phyloP scores from a whole-genome alignment of 768 basidiomycete species.

The Rubroboletus pulcherrimus region DNA sequence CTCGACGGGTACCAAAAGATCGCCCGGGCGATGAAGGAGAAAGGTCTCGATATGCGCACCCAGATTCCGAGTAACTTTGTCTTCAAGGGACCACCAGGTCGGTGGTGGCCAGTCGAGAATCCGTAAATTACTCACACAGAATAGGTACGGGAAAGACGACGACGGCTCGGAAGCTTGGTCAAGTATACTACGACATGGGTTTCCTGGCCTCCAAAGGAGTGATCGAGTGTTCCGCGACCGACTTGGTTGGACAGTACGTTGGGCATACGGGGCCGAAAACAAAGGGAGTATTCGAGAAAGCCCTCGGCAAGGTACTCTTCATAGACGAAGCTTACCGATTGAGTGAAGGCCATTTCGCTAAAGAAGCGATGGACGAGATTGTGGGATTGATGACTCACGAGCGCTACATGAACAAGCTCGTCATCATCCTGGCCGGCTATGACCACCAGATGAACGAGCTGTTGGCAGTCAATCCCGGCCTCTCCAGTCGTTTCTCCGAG shows the following conservation, averaged over 20 bases:
- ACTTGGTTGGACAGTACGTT: constrained; percentile 67
- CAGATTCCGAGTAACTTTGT: constrained; percentile 61
- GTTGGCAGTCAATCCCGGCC: constrained; percentile 55
- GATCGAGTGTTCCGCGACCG: constrained; percentile 65
- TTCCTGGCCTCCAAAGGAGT: constrained; percentile 50
- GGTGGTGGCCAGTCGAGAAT: background rate
- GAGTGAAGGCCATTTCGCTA: constrained; percentile 58
- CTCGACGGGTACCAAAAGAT: constrained; percentile 52
- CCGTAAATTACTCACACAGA: background rate
- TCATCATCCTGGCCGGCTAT: constrained; percentile 71
- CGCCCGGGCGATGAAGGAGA: constrained; percentile 39
- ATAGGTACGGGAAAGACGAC: constrained; percentile 66
- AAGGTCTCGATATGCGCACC: constrained; percentile 42
- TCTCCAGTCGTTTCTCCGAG: constrained; percentile 69
- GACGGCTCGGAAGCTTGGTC: constrained; percentile 58
- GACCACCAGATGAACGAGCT: constrained; percentile 64
- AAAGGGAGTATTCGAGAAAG: constrained; percentile 55
- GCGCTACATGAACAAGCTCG: constrained; percentile 53
- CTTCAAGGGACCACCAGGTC: constrained; percentile 73
- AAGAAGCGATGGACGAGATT: constrained; percentile 75
- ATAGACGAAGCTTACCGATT: constrained; percentile 73
- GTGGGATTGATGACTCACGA: constrained; percentile 62
- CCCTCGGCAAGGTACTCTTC: constrained; percentile 65
- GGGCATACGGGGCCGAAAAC: constrained; percentile 74
- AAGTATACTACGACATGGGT: constrained; percentile 66